A percentile compares a stretch with the other conserved stretches of the same genome.
These are phyloP conservation scores for Dichotomocladium elegans DNA, from an alignment of 371 early-diverging fungal genomes.

Conservation along the genomic window DNA sequence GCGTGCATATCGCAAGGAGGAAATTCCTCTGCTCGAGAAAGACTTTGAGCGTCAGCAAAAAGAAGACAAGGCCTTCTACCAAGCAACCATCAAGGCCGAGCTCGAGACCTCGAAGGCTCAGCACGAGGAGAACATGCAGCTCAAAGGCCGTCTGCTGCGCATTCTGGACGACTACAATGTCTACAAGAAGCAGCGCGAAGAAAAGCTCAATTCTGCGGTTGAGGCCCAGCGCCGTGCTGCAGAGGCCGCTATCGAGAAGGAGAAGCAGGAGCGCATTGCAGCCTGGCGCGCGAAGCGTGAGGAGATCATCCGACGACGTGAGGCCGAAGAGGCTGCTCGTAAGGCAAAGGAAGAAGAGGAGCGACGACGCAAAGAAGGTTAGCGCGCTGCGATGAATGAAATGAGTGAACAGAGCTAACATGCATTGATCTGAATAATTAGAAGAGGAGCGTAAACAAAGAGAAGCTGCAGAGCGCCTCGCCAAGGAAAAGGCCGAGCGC, in stretches of 20 bases:
- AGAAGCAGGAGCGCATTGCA: constrained; percentile 66
- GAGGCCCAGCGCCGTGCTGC: constrained; percentile 51
- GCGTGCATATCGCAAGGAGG: constrained; percentile 94
- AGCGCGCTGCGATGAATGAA: no score
- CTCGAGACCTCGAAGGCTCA: constrained; percentile 59
- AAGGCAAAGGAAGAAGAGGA: constrained; percentile 36
- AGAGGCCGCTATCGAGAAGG: constrained; percentile 61
- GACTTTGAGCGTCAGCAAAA: constrained; percentile 91
- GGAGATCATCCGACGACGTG: constrained; percentile 22
- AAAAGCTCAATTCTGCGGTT: constrained; percentile 46
- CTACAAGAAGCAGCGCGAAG: constrained; percentile 58
- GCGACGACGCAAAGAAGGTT: constrained; percentile 24
- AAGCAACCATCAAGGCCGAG: constrained; percentile 69
- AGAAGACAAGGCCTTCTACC: constrained; percentile 77
- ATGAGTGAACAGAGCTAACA: constrained; percentile 15
- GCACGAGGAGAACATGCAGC: constrained; percentile 69
- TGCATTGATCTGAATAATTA: not conserved
- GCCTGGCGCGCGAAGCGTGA: constrained; percentile 51
- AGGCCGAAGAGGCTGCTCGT: constrained; percentile 46
- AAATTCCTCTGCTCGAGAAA: constrained; percentile 86
- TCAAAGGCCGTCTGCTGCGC: constrained; percentile 75
- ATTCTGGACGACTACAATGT: constrained; percentile 78
- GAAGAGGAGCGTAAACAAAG: constrained; percentile 4
- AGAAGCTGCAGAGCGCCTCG: constrained; percentile 35
- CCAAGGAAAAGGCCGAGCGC: constrained; percentile 17